Percentiles rank a stretch among this genome's conserved stretches.
Conservation (phyloP, 345 rosid genomes). For the Salix viminalis region DNA sequence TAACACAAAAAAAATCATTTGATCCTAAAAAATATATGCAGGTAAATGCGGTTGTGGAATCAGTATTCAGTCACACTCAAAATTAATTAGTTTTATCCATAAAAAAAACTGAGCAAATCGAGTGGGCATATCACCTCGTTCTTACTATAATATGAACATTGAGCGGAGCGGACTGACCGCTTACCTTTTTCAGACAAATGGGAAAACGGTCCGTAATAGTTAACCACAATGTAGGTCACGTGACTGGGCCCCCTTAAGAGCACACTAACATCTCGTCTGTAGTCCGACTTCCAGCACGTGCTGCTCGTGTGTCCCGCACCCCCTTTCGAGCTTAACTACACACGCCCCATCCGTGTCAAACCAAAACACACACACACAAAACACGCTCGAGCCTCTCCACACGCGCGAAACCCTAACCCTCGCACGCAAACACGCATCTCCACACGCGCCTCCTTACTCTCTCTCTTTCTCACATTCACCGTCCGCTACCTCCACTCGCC, state of each 20-base stretch:
- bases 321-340: constrained; percentile 19
- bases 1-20: too few relatives aligned
- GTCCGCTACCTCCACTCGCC: constrained; percentile 32
- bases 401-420: constrained; percentile 58
- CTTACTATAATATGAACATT: too few relatives aligned
- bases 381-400: constrained; percentile 56
- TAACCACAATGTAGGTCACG: constrained; percentile 19
- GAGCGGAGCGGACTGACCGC: too few relatives aligned
- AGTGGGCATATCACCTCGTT: too few relatives aligned
- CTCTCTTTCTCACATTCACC: constrained; percentile 19
- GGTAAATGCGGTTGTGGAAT: too few relatives aligned
- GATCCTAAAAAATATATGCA: too few relatives aligned
- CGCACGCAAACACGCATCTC: constrained; percentile 44
- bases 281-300: constrained; percentile 23
- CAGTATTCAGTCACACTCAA: too few relatives aligned
- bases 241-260: constrained; percentile 10
- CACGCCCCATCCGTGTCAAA: constrained; percentile 90
- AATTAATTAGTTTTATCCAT: too few relatives aligned
- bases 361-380: constrained; percentile 38
- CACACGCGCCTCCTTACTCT: constrained; percentile 37
- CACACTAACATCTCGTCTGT: constrained; percentile 22
- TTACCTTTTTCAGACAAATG: neutral
- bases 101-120: too few relatives aligned
- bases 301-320: constrained; percentile 41
- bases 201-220: neutral